Conservation (phyloP, 305 asterid genomes). For the Solanum aculeatissimum region DNA sequence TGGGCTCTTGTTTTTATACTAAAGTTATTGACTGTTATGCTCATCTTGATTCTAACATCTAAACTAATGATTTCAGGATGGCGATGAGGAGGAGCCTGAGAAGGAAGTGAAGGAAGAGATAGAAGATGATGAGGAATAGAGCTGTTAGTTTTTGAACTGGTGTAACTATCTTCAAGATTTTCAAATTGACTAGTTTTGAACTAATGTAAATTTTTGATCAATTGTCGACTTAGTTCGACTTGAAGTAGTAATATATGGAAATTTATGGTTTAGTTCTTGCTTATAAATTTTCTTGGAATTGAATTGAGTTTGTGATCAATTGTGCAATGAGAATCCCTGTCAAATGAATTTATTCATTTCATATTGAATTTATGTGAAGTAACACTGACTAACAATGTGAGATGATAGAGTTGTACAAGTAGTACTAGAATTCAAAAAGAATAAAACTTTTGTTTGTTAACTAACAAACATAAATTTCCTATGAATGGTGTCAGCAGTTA, state of each 20-base stretch:
- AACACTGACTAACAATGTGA: background rate
- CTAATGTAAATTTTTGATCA: slow-evolving; percentile 6
- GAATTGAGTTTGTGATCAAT: background rate
- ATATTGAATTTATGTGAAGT: background rate
- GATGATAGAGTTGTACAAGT: background rate
- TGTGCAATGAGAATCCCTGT: background rate
- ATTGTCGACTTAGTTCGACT: background rate
- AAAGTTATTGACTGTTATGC: background rate
- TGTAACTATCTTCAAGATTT: background rate
- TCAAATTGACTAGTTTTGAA: background rate
- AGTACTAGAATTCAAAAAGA: background rate
- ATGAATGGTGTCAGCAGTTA: slow-evolving; percentile 46
- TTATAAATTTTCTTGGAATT: background rate
- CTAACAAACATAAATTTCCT: slow-evolving; percentile 22
- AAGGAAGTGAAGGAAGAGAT: slow-evolving; percentile 13
- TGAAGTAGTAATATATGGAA: background rate
- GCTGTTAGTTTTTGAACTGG: background rate
- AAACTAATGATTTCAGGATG: slow-evolving; percentile 8
- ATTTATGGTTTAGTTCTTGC: background rate
- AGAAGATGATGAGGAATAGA: slow-evolving; percentile 28
- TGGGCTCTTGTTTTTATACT: background rate
- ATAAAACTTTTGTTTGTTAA: slow-evolving; percentile 17
- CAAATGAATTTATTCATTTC: background rate
- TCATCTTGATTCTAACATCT: background rate
- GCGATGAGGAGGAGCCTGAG: slow-evolving; percentile 7